Evolutionary conservation across 768 basidiomycete genomes (phyloP), one percentile per base, ranked within the genome.

Genomic region (Trametes cubensis): DNA sequence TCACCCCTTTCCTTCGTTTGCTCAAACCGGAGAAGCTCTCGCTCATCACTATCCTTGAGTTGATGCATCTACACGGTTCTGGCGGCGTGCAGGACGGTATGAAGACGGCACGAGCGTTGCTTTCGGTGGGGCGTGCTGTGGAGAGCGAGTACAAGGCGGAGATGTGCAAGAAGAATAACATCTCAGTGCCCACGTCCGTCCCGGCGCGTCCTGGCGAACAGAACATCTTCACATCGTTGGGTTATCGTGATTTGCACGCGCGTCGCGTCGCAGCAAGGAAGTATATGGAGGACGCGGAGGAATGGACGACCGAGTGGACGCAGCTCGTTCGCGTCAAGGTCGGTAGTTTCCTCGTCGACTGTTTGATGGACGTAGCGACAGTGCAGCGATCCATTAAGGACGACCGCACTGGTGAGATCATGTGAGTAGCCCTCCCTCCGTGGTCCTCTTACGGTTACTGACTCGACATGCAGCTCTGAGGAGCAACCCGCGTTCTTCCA

Each of bases 71-170:
- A 13, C 84, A 88, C 34, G 88, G 90, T 6, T 79, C 83, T 0
- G 90, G 92, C 6, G 91, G 92, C 14, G 80, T 94, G n/a, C 68
- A 79, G 0, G 85, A 88, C 42, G 95, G 95, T 4, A 92, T 96
- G 88, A 96, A 97, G 75, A 89, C 93, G 0, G 83, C 94, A 0
- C 81, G 93, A 0, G 92, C 91, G 0, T 79, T 97, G 61, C 77
- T 97, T 21, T 74, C 81, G 0, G 83, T 98, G 21, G 96, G 95
- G 0, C 86, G 83, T 61, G 90, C 90, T 0, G 85, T 98, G 39
- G 96, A 98, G 77, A 81, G 85, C 52, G 95, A 98, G 78, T 91
- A 95, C 79, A 90, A 95, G 73, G 86, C 92, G 3, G 82, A 90
- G 71, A 85, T 93, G 70, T 88, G 87, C 76, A 85, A 82, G 68